Conservation (phyloP, 1,139 yeast species). For the Scheffersomyces titani region DNA sequence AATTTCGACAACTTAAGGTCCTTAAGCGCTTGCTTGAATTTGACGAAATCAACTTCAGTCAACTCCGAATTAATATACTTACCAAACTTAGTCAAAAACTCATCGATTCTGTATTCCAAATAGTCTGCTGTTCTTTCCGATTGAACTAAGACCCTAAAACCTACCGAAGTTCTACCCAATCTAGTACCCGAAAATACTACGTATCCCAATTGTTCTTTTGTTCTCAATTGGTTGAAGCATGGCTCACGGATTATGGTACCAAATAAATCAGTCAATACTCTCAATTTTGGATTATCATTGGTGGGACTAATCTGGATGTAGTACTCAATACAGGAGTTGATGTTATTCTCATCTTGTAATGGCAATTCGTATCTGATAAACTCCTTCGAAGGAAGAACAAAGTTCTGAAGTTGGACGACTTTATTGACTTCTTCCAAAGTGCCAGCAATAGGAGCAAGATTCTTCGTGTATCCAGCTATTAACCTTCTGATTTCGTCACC, state of each 20-base stretch:
- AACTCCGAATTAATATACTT: conserved; percentile 37
- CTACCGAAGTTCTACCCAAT: conserved; percentile 71
- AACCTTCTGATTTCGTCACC: conserved; percentile 38
- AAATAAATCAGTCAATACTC: conserved; percentile 62
- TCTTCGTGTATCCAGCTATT: conserved; percentile 20
- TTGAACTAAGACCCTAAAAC: conserved; percentile 80
- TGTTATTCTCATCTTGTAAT: conserved; percentile 67
- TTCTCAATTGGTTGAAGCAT: conserved; percentile 83
- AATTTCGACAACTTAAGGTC: conserved; percentile 67
- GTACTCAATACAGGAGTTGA: conserved; percentile 84
- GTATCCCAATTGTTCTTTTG: conserved; percentile 89
- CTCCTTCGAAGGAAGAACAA: conserved; percentile 45
- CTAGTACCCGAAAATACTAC: conserved; percentile 82
- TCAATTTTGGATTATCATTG: conserved; percentile 28
- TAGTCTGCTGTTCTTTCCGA: conserved; percentile 78
- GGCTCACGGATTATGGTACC: conserved; percentile 82
- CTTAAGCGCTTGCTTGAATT: conserved; percentile 69
- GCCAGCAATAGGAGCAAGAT: conserved; percentile 39
- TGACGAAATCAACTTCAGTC: conserved; percentile 62
- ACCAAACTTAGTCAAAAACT: conserved; percentile 52
- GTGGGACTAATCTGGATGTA: conserved; percentile 64
- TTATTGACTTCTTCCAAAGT: conserved; percentile 33
- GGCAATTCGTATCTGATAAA: conserved; percentile 51
- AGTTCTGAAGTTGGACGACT: conserved; percentile 25
- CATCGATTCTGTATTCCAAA: conserved; percentile 74